Percentiles rank a stretch among this genome's conserved stretches.
phyloP scores from a whole-genome alignment of 2,329 filamentous ascomycete species.

The Cladobotryum protrusum region DNA sequence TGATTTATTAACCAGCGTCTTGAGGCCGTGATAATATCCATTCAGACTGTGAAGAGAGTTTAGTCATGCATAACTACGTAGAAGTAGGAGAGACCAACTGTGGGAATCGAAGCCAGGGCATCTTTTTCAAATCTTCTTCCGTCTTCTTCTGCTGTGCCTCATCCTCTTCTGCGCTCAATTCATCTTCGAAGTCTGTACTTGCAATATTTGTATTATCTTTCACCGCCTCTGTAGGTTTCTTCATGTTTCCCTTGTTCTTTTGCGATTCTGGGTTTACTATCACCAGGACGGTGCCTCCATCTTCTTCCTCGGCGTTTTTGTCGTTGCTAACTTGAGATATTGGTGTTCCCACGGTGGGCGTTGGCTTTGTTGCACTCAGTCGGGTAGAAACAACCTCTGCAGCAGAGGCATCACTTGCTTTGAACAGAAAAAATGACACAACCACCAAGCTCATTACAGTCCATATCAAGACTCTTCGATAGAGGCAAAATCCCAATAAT shows the following conservation, averaged over 20 bases:
- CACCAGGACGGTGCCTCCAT: conserved; percentile 5
- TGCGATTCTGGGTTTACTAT: conserved; percentile 2
- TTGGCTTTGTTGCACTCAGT: background rate
- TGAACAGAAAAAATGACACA: conserved; percentile 35
- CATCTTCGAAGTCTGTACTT: conserved; percentile 3
- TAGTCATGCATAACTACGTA: background rate
- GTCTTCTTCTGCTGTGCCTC: conserved; percentile 22
- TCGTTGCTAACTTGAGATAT: background rate
- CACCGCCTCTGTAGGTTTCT: too few relatives aligned
- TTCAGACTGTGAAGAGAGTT: conserved; percentile 52
- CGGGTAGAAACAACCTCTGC: conserved; percentile 5
- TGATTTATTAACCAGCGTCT: conserved; percentile 56
- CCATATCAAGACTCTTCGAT: conserved; percentile 48
- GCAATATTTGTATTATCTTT: background rate
- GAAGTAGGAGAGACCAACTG: conserved; percentile 23
- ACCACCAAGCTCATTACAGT: conserved; percentile 36
- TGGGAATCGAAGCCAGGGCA: conserved; percentile 36
- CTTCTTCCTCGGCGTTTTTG: conserved; percentile 1
- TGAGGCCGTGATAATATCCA: conserved; percentile 73
- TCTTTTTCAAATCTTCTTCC: conserved; percentile 25
- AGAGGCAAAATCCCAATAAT: conserved; percentile 46
- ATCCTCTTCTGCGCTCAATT: conserved; percentile 15
- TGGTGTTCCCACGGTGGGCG: background rate
- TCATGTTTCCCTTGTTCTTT: too few relatives aligned
- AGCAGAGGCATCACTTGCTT: conserved; percentile 19